Evolutionary conservation across 176 grass and related monocot species (phyloP).

Genomic region (Eleusine coracana): DNA sequence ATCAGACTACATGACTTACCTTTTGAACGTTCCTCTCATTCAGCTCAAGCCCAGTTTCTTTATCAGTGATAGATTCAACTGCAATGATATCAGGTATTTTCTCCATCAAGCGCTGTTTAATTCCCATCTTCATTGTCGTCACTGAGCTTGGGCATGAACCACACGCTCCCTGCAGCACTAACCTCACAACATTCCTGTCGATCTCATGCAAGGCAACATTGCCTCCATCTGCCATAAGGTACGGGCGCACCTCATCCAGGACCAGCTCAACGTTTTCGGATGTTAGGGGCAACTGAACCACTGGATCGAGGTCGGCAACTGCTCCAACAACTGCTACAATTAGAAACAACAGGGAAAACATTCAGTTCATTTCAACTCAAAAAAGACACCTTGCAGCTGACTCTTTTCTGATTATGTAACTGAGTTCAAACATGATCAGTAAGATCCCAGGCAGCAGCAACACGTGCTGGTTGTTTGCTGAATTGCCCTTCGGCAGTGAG

Average conservation of each 20-base stretch:
- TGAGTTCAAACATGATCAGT: not conserved
- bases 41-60: slow-evolving; percentile 88
- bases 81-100: slow-evolving; percentile 96
- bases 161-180: slow-evolving; percentile 92
- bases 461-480: no score
- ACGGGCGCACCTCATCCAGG: slow-evolving; percentile 95
- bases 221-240: slow-evolving; percentile 95
- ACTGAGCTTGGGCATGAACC: slow-evolving; percentile 95
- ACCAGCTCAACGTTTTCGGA: slow-evolving; percentile 89
- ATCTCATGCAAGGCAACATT: slow-evolving; percentile 94
- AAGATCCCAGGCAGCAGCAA: no score
- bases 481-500: no score
- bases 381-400: not conserved
- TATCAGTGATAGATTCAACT: slow-evolving; percentile 74
- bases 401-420: not conserved
- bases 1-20: slow-evolving; percentile 38
- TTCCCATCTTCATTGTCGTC: slow-evolving; percentile 94
- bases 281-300: slow-evolving; percentile 69
- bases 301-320: slow-evolving; percentile 44
- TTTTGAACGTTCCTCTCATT: slow-evolving; percentile 91
- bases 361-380: not conserved
- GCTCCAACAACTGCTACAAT: slow-evolving; percentile 55
- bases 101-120: slow-evolving; percentile 91
- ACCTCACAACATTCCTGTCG: slow-evolving; percentile 77
- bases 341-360: not conserved